These are phyloP conservation scores for Talaromyces sp. DNA, from an alignment of 2,329 filamentous ascomycete species.

Conservation along the genomic window DNA sequence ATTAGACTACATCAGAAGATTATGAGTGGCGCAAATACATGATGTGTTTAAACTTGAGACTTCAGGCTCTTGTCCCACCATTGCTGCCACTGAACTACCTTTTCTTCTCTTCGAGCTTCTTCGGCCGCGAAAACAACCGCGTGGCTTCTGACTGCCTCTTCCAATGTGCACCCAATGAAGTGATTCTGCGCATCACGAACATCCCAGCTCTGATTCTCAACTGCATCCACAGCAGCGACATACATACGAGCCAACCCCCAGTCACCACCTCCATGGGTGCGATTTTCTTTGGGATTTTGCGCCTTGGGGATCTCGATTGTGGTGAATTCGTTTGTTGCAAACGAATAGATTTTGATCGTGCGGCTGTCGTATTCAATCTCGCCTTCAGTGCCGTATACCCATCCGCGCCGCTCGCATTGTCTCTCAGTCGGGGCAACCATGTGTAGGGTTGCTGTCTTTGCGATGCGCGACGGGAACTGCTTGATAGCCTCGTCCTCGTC, in stretches of 20 bases:
- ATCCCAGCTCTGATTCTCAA: conserved; percentile 63
- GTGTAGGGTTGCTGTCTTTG: conserved; percentile 85
- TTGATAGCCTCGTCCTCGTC: conserved; percentile 31
- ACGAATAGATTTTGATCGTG: conserved; percentile 70
- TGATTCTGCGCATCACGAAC: conserved; percentile 66
- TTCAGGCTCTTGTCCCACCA: conserved; percentile 65
- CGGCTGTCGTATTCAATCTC: conserved; percentile 81
- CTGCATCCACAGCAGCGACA: conserved; percentile 71
- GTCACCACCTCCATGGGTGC: conserved; percentile 69
- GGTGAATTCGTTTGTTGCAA: conserved; percentile 51
- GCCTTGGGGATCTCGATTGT: conserved; percentile 53
- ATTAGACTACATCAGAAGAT: not conserved
- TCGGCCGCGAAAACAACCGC: conserved; percentile 92
- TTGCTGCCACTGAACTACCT: conserved; percentile 65
- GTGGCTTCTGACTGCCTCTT: conserved; percentile 84
- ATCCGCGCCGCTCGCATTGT: conserved; percentile 77
- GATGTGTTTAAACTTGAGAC: not conserved
- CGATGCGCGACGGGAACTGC: conserved; percentile 41
- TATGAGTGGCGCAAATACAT: not conserved
- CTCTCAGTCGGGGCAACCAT: conserved; percentile 89
- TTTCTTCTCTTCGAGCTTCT: conserved; percentile 65
- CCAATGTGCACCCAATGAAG: conserved; percentile 73
- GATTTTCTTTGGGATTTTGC: conserved; percentile 50
- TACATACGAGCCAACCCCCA: conserved; percentile 76
- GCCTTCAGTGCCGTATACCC: conserved; percentile 79